These are phyloP conservation scores for Xylariaceae sp. DNA, from an alignment of 2,329 filamentous ascomycete species.

Conservation along the genomic window DNA sequence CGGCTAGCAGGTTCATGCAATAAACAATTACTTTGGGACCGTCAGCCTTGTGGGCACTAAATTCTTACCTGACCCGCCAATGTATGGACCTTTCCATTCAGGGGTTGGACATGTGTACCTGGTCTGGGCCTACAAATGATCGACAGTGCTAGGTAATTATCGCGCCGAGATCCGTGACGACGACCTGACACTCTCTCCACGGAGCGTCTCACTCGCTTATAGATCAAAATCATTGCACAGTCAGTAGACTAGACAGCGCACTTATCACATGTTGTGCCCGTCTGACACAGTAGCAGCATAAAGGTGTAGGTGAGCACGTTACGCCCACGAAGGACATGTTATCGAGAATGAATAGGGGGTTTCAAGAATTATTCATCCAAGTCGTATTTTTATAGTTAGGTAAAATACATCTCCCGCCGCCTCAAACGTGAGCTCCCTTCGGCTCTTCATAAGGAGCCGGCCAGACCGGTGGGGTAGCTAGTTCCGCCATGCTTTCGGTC, in stretches of 20 bases:
- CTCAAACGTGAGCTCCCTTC: slow-evolving; percentile 1
- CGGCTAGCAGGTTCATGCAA: background rate
- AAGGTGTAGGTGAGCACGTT: too few species aligned
- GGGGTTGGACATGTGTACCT: too few species aligned
- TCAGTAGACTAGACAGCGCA: too few species aligned
- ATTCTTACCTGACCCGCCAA: background rate
- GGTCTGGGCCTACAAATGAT: background rate
- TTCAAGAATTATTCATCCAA: background rate
- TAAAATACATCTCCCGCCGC: background rate
- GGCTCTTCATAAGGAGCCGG: slow-evolving; percentile 41
- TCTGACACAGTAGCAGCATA: too few species aligned
- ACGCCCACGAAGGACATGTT: background rate
- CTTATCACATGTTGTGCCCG: too few species aligned
- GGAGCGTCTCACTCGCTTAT: too few species aligned
- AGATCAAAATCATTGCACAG: too few species aligned
- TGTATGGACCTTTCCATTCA: background rate
- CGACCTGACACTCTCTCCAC: too few species aligned
- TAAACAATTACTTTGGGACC: background rate
- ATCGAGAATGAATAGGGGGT: background rate
- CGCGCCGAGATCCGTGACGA: too few species aligned
- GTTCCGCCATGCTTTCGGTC: slow-evolving; percentile 55
- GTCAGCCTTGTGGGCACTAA: background rate
- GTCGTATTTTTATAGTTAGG: too few species aligned
- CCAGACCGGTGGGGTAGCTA: slow-evolving; percentile 43
- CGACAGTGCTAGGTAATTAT: background rate